A percentile compares a stretch with the other conserved stretches of the same genome.
These are phyloP conservation scores for Phytophthora pini DNA, from an alignment of 352 stramenopile genomes.

Conservation along the genomic window DNA sequence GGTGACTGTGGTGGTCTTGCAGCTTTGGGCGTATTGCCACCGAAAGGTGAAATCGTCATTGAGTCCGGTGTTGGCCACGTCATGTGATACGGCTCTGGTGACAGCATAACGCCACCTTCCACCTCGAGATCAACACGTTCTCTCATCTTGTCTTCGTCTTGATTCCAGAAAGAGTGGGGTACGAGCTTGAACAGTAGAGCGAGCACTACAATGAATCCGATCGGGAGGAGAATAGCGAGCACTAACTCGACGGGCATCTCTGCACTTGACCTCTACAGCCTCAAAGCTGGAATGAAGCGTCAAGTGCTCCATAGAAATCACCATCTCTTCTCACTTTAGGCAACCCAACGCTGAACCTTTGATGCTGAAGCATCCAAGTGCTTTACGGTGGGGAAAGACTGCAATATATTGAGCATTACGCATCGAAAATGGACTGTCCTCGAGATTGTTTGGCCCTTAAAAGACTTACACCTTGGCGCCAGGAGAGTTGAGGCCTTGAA, in stretches of 20 bases:
- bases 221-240: conserved; percentile 23
- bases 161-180: conserved; percentile 4
- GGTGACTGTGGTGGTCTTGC: conserved; percentile 26
- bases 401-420: conserved; percentile 11
- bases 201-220: conserved; percentile 45
- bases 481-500: conserved; percentile 32
- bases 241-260: conserved; percentile 14
- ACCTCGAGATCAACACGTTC: conserved; percentile 33
- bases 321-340: conserved; percentile 1
- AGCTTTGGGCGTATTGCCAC: conserved; percentile 3
- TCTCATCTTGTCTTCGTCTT: conserved; percentile 17
- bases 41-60: conserved; percentile 22
- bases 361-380: too few species aligned
- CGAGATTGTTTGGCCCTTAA: not conserved
- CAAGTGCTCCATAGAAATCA: conserved; percentile 17
- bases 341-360: conserved; percentile 2
- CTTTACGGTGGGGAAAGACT: not conserved
- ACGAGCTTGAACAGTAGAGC: conserved; percentile 51
- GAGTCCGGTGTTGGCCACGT: conserved; percentile 28
- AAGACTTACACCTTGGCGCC: conserved; percentile 28
- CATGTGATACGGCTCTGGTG: conserved; percentile 37
- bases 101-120: conserved; percentile 12
- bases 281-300: conserved; percentile 28
- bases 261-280: conserved; percentile 8
- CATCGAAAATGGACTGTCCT: conserved; percentile 6